phyloP scores from a whole-genome alignment of 1,139 yeast species.

The Protomyces gravidus region DNA sequence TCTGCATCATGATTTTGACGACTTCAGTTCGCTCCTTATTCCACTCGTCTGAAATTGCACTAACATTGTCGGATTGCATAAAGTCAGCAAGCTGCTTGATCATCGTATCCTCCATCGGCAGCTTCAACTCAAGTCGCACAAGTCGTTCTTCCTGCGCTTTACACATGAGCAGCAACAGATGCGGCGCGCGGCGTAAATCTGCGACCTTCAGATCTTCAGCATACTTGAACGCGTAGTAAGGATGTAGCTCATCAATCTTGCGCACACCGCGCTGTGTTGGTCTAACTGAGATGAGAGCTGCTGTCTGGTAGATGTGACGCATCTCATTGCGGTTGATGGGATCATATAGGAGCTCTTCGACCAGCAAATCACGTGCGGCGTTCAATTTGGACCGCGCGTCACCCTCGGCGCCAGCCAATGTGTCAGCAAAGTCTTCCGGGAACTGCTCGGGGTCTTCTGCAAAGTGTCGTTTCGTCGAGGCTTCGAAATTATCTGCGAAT shows the following conservation, averaged over 20 bases:
- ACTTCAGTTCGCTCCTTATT: slow-evolving; percentile 67
- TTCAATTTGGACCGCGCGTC: slow-evolving; percentile 57
- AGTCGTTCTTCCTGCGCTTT: slow-evolving; percentile 76
- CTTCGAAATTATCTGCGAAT: slow-evolving; percentile 76
- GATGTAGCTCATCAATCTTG: slow-evolving; percentile 73
- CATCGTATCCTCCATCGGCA: slow-evolving; percentile 38
- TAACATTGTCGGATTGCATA: slow-evolving; percentile 72
- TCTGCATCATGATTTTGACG: slow-evolving; percentile 62
- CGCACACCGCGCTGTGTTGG: slow-evolving; percentile 83
- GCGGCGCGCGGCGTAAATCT: slow-evolving; percentile 71
- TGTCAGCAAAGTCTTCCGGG: slow-evolving; percentile 63
- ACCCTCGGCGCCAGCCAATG: slow-evolving; percentile 44
- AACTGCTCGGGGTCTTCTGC: slow-evolving; percentile 61
- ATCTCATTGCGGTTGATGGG: slow-evolving; percentile 75
- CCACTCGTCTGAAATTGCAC: slow-evolving; percentile 79
- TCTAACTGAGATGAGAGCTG: slow-evolving; percentile 66
- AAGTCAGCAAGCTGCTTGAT: slow-evolving; percentile 53
- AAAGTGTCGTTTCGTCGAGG: slow-evolving; percentile 66
- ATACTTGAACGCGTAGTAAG: slow-evolving; percentile 85
- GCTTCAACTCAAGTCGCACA: slow-evolving; percentile 47
- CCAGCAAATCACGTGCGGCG: slow-evolving; percentile 68
- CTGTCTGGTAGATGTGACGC: slow-evolving; percentile 59
- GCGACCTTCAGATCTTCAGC: slow-evolving; percentile 74
- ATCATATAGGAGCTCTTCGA: slow-evolving; percentile 76
- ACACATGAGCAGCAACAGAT: slow-evolving; percentile 77